Base-by-base conservation (phyloP, 2,329 filamentous ascomycete genomes). In the Fragosphaeria purpurea region DNA sequence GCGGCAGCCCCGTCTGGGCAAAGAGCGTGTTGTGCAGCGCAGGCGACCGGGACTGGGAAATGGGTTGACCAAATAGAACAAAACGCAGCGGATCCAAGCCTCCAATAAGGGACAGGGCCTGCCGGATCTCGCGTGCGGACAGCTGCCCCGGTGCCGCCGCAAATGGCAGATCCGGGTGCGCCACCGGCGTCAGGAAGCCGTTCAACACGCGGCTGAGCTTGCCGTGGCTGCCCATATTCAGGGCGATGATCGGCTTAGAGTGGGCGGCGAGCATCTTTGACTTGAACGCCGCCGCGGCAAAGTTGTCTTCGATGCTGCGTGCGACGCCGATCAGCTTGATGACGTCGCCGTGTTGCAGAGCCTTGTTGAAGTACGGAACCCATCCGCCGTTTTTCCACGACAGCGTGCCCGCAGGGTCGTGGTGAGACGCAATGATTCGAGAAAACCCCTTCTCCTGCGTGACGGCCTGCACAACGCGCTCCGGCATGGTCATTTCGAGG, bases 361-460 rank as follows among this genome's bases (percentile, higher is more conserved):
- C 91, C 61, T 82, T 82, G 67, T 96, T 96, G 73, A 95, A 97
- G 67, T 82, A 84, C 33, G 83, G 77, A 51, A 93, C 82, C 91
- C 93, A 98, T 0, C 87, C 88, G n/a, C 87, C 88, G 58, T 94
- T 90, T 56, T 76, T 82, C 93, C 93, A 98, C 2, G 87, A 91
- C 13, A 97, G 72, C 30, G 75, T 73, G 7, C 85, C 85, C 50
- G 77, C 70, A 0, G 89, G 87, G 63, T 98, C 93, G 64, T 98
- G 93, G 64, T 98, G 91, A 0, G 93, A 98, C 7, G 91, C 89
- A 59, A 98, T 95, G 62, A 98, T 86, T 55, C 82, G 85, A 1
- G 88, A 88, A 56, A 78, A 75, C 3, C 84, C 83, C 64, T 87
- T 85, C 6, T 67, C 66, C 50, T 83, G 79, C 0, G 79, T 75